These are phyloP conservation scores for Angomonas deanei DNA, from an alignment of 208 protist genomes.

Conservation along the genomic window DNA sequence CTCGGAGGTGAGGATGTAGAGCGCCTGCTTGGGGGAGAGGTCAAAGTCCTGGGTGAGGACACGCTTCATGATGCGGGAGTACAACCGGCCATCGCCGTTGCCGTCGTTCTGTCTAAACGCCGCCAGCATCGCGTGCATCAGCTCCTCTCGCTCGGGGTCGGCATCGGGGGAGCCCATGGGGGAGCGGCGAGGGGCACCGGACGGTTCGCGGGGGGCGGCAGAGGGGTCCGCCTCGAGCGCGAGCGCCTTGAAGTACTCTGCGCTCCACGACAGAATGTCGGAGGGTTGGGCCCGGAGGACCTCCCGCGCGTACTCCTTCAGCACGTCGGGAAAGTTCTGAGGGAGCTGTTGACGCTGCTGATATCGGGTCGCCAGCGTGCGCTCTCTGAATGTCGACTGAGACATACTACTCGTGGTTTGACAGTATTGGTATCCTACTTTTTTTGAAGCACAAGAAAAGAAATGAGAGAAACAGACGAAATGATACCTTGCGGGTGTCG, in stretches of 20 bases:
- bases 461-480: background rate
- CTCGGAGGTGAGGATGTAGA: slow-evolving; percentile 73
- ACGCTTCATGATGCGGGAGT: slow-evolving; percentile 32
- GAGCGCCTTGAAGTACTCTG: slow-evolving; percentile 87
- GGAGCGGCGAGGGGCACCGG: slow-evolving; percentile 23
- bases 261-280: slow-evolving; percentile 89
- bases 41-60: slow-evolving; percentile 48
- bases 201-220: slow-evolving; percentile 36
- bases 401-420: no score
- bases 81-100: slow-evolving; percentile 37
- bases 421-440: no score
- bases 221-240: slow-evolving; percentile 66
- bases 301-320: slow-evolving; percentile 92
- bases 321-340: slow-evolving; percentile 72
- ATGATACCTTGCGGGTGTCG: no score
- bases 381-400: slow-evolving; percentile 71
- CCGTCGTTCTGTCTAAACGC: slow-evolving; percentile 50
- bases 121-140: slow-evolving; percentile 43
- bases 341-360: slow-evolving; percentile 85
- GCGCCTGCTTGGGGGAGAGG: slow-evolving; percentile 56
- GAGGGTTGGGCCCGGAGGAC: slow-evolving; percentile 88
- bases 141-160: slow-evolving; percentile 25
- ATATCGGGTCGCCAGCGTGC: slow-evolving; percentile 82
- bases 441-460: slow-evolving; percentile 11
- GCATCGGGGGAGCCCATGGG: slow-evolving; percentile 1